Conservation (phyloP, 106 monocot genomes). For the Apostasia shenzhenica region DNA sequence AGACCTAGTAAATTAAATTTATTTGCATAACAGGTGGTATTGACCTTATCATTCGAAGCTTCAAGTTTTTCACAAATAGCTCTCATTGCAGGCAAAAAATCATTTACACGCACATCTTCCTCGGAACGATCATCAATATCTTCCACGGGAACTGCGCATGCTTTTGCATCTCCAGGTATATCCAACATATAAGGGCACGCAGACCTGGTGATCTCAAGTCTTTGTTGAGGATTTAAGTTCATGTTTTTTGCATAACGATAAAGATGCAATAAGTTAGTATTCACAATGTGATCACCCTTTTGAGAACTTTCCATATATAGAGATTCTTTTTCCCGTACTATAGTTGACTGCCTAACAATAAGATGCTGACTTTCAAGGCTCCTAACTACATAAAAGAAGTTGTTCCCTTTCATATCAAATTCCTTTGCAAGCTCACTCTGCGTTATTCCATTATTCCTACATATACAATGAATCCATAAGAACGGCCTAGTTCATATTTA, state of each 20-base stretch:
- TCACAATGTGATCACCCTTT: slow-evolving; percentile 20
- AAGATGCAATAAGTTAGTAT: slow-evolving; percentile 51
- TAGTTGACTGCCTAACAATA: slow-evolving; percentile 53
- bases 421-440: slow-evolving; percentile 60
- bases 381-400: slow-evolving; percentile 53
- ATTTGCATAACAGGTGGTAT: not conserved
- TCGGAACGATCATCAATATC: slow-evolving; percentile 19
- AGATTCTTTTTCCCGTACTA: slow-evolving; percentile 40
- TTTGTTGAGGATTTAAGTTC: slow-evolving; percentile 54
- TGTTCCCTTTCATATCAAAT: slow-evolving; percentile 48
- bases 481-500: not conserved
- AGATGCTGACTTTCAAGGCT: slow-evolving; percentile 43
- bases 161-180: slow-evolving; percentile 11
- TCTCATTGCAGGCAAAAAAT: slow-evolving; percentile 69
- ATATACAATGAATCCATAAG: not conserved
- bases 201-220: slow-evolving; percentile 52
- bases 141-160: slow-evolving; percentile 18
- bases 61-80: slow-evolving; percentile 68
- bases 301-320: slow-evolving; percentile 15
- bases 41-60: slow-evolving; percentile 53
- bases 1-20: not conserved
- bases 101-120: slow-evolving; percentile 43
- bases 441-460: slow-evolving; percentile 50
- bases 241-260: slow-evolving; percentile 44
- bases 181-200: slow-evolving; percentile 22